Percentiles rank a stretch among this genome's conserved stretches.
Conservation (phyloP, 257 asterid species). For the Nicotiana undulata region DNA sequence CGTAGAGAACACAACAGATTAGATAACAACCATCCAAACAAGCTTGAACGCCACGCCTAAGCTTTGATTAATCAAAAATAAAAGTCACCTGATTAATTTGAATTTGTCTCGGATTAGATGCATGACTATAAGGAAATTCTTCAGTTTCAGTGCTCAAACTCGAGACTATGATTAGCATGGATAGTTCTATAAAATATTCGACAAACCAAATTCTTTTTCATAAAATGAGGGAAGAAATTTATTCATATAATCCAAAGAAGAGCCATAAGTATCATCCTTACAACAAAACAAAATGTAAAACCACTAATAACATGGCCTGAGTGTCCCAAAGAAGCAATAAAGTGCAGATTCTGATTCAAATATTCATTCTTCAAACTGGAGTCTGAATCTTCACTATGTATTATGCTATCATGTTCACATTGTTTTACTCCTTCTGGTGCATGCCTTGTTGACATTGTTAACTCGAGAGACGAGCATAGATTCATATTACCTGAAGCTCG, state of each 20-base stretch:
- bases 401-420: conserved; percentile 10
- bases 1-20: no score
- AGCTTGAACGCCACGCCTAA: no score
- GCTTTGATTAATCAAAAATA: no score
- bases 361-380: background rate
- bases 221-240: background rate
- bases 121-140: no score
- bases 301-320: background rate
- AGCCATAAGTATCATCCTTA: background rate
- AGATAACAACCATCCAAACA: no score
- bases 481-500: conserved; percentile 21
- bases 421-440: conserved; percentile 17
- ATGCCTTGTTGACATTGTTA: conserved; percentile 8
- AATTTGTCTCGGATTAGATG: no score
- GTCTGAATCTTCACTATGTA: background rate
- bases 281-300: background rate
- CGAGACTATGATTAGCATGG: no score
- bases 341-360: background rate
- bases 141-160: no score
- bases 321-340: background rate
- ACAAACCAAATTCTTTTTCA: background rate
- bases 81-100: no score
- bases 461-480: conserved; percentile 15
- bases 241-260: background rate
- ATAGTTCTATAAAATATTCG: no score